These are phyloP conservation scores for Plasmodium chabaudi DNA, from an alignment of 169 alveolate species.

Conservation along the genomic window DNA sequence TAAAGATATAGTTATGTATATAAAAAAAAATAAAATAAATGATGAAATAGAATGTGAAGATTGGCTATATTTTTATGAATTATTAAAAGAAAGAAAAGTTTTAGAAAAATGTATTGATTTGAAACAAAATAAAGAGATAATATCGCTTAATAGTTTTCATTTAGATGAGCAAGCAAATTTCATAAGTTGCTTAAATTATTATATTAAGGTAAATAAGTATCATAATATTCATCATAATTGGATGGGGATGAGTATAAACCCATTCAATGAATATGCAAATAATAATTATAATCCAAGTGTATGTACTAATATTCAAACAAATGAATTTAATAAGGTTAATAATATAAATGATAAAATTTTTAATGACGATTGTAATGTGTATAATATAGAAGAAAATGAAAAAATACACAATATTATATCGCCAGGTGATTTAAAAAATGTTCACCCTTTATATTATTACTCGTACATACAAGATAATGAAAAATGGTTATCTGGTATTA, in stretches of 20 bases:
- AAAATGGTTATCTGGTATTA: slow-evolving; percentile 57
- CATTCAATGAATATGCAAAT: slow-evolving; percentile 52
- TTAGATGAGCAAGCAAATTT: slow-evolving; percentile 73
- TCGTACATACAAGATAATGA: slow-evolving; percentile 66
- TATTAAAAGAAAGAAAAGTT: slow-evolving; percentile 66
- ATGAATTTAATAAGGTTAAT: neutral
- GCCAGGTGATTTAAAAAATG: slow-evolving; percentile 7
- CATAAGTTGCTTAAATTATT: slow-evolving; percentile 65
- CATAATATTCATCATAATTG: slow-evolving; percentile 48
- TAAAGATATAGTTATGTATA: slow-evolving; percentile 51
- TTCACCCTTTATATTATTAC: slow-evolving; percentile 51
- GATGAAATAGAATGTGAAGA: slow-evolving; percentile 75
- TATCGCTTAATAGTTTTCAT: slow-evolving; percentile 52
- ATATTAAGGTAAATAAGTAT: slow-evolving; percentile 31
- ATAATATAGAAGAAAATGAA: neutral
- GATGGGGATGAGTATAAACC: slow-evolving; percentile 78
- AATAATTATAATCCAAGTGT: neutral
- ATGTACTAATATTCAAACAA: neutral
- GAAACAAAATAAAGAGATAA: slow-evolving; percentile 4
- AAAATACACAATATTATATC: neutral
- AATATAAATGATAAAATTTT: neutral
- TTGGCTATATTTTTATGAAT: slow-evolving; percentile 75
- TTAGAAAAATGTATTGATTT: slow-evolving; percentile 49
- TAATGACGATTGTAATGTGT: neutral
- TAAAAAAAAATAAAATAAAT: slow-evolving; percentile 55